These are phyloP conservation scores for Neonectria coccinea DNA, from an alignment of 2,329 filamentous ascomycete species.

Conservation along the genomic window DNA sequence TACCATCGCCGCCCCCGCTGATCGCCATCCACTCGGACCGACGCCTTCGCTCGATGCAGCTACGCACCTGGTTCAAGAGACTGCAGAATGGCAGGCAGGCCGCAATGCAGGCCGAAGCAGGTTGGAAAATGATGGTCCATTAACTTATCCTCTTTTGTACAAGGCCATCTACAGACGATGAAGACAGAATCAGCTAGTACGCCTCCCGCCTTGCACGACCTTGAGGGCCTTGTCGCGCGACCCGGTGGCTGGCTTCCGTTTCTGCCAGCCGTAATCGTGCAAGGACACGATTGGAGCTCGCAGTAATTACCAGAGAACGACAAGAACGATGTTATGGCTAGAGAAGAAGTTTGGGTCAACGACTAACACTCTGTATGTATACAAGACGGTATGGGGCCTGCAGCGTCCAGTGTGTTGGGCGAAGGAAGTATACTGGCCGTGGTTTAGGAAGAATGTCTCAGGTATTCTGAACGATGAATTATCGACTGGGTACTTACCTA, in stretches of 20 bases:
- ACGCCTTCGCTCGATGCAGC: not conserved
- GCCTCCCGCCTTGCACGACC: too few species aligned
- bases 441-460: too few species aligned
- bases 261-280: not conserved
- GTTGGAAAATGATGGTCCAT: not conserved
- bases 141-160: not conserved
- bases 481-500: too few species aligned
- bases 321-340: not conserved
- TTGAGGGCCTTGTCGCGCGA: not conserved
- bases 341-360: not conserved
- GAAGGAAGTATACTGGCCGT: too few species aligned
- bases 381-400: not conserved
- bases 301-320: not conserved
- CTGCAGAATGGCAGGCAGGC: not conserved
- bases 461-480: too few species aligned
- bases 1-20: not conserved
- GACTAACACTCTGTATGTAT: not conserved
- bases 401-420: slow-evolving; percentile 42
- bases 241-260: not conserved
- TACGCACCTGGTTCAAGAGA: not conserved
- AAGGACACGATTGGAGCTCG: not conserved
- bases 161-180: not conserved
- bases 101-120: not conserved
- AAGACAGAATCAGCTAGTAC: too few species aligned
- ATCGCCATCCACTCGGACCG: not conserved